phyloP scores from a whole-genome alignment of 768 basidiomycete species.

The Mycena latifolia region DNA sequence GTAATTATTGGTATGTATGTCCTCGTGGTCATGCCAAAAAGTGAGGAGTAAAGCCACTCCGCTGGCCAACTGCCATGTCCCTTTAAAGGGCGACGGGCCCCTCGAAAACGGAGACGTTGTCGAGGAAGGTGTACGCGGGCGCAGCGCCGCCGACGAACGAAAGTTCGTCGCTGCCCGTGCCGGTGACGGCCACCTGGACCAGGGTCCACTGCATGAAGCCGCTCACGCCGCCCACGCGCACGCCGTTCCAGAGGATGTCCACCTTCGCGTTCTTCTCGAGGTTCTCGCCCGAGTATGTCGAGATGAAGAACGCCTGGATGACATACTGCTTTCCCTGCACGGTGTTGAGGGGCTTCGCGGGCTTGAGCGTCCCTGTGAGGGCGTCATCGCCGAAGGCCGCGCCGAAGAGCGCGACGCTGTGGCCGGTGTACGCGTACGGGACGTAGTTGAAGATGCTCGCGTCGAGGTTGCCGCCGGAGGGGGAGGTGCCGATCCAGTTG shows the following conservation, averaged over 20 bases:
- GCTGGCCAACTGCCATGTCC: background rate
- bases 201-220: conserved; percentile 55
- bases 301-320: conserved; percentile 57
- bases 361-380: conserved; percentile 54
- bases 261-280: conserved; percentile 52
- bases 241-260: conserved; percentile 59
- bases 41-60: too few species aligned
- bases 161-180: conserved; percentile 50
- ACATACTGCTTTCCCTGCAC: conserved; percentile 51
- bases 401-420: conserved; percentile 56
- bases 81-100: conserved; percentile 7
- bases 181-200: conserved; percentile 50
- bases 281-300: conserved; percentile 49
- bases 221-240: conserved; percentile 45
- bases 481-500: conserved; percentile 56
- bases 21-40: too few species aligned
- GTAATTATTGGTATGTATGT: too few species aligned
- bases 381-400: conserved; percentile 53
- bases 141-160: conserved; percentile 58
- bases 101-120: conserved; percentile 51
- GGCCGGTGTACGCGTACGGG: conserved; percentile 55
- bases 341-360: conserved; percentile 47
- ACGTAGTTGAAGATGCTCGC: conserved; percentile 59
- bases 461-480: conserved; percentile 53
- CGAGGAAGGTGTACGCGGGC: conserved; percentile 63